Base-by-base conservation (phyloP, 2,329 filamentous ascomycete genomes). In the Fusarium chuoi region DNA sequence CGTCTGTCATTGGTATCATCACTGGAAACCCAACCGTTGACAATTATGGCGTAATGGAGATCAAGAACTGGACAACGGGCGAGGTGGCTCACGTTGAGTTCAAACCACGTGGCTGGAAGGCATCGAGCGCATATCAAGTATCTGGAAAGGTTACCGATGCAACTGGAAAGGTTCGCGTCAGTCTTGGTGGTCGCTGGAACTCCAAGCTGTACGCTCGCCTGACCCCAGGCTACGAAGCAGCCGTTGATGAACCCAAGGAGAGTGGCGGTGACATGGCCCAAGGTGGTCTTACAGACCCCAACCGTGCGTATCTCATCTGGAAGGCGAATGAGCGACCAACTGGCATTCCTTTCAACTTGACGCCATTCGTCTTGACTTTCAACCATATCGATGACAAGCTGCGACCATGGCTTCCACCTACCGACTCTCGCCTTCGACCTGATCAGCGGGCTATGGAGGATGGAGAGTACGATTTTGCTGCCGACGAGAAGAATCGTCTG, bases 371-470 rank as follows among this genome's bases (percentile, higher is more conserved):
- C 20, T 88, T 99, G 66, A 97, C 95, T 0, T 92, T 99, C 74
- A 99, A 99, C 83, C 94, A 95, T 75, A 88, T 98, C 56, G 93
- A 96, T 61, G 94, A 97, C n/a, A 86, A 89, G n/a, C 87, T 99
- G 24, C 86, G 85, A 58, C 89, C 92, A 9, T 90, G 92, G 84
- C 85, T 99, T 22, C 93, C 96, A 42, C 96, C 96, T 2, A 99
- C 96, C 0, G 96, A 99, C 82, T 97, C 96, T 4, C 89, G 96
- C n/a, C 86, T 98, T 38, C 89, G 96, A 36, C 96, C 96, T 0
- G 96, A 99, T 82, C 96, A 99, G 85, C 89, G 96, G 17, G 96
- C 96, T 5, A 99, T 99, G 96, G 96, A 99, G 82, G 95, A 98
- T 70, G 96, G 96, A n/a, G 90, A 95, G 83, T 99, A 99, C 80